Conservation (phyloP, 2,329 filamentous ascomycete species). For the Talaromyces sp. region DNA sequence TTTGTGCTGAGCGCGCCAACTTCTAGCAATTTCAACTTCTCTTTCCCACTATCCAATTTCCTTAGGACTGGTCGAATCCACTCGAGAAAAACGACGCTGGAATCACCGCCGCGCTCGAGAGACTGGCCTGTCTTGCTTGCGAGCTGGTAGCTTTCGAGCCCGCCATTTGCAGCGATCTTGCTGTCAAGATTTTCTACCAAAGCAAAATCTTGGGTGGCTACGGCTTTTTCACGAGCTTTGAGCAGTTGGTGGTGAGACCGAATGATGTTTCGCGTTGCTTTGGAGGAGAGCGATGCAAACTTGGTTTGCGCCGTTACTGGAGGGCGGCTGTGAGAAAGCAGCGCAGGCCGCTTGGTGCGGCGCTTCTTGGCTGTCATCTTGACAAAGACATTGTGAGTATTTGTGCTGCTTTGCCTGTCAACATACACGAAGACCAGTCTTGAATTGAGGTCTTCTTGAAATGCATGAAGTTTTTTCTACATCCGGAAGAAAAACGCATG, state of each 20-base stretch:
- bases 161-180: constrained; percentile 52
- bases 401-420: neutral
- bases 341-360: constrained; percentile 26
- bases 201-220: constrained; percentile 39
- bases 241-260: constrained; percentile 55
- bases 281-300: constrained; percentile 44
- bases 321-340: constrained; percentile 43
- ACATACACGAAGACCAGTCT: neutral
- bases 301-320: constrained; percentile 27
- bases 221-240: constrained; percentile 50
- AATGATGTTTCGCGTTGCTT: constrained; percentile 53
- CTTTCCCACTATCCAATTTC: constrained; percentile 17
- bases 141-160: constrained; percentile 54
- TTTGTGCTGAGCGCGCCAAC: constrained; percentile 78
- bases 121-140: constrained; percentile 60
- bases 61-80: constrained; percentile 44
- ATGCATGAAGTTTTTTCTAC: too few relatives aligned
- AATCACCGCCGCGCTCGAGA: constrained; percentile 56
- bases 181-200: constrained; percentile 39
- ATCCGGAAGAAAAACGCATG: neutral
- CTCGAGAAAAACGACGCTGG: constrained; percentile 52
- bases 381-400: neutral
- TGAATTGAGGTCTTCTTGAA: too few relatives aligned
- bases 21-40: constrained; percentile 65
- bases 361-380: constrained; percentile 26